A percentile compares a stretch with the other conserved stretches of the same genome.
These are phyloP conservation scores for Tricholoma terreum DNA, from an alignment of 768 basidiomycete genomes.

Conservation along the genomic window DNA sequence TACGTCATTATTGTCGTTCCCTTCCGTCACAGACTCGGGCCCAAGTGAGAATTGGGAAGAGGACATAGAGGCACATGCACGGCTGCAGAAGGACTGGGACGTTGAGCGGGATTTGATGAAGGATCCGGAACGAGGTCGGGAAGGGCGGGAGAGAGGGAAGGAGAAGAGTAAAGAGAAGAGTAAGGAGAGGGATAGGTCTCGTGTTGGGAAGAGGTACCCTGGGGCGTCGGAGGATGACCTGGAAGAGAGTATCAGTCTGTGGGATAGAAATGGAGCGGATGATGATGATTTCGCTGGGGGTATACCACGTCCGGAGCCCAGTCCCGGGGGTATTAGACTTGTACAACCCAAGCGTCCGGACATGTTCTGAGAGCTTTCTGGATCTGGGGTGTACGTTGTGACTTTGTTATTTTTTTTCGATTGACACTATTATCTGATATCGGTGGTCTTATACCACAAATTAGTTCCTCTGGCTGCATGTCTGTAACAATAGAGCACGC, in stretches of 20 bases:
- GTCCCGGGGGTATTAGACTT: slow-evolving; percentile 1
- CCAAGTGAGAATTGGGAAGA: slow-evolving; percentile 41
- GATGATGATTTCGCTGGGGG: slow-evolving; percentile 22
- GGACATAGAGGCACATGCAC: slow-evolving; percentile 18
- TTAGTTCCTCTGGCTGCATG: background rate
- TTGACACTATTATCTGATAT: background rate
- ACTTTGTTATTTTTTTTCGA: background rate
- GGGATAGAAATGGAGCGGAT: slow-evolving; percentile 29
- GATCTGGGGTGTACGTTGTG: background rate
- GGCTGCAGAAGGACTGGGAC: slow-evolving; percentile 3
- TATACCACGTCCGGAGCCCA: background rate
- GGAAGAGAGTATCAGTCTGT: slow-evolving; percentile 61
- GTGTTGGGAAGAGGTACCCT: slow-evolving; percentile 45
- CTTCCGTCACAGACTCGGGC: slow-evolving; percentile 51
- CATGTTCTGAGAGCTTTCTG: background rate
- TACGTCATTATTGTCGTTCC: slow-evolving; percentile 45
- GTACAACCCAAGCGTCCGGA: slow-evolving; percentile 1
- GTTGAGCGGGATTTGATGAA: slow-evolving; percentile 26
- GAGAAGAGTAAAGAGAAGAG: slow-evolving; percentile 9
- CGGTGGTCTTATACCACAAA: background rate
- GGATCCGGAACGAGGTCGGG: slow-evolving; percentile 36
- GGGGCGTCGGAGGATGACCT: slow-evolving; percentile 49
- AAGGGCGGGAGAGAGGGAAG: slow-evolving; percentile 17
- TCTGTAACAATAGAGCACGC: background rate
- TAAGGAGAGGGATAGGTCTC: slow-evolving; percentile 28